These are phyloP conservation scores for Wilcoxina mikolae DNA, from an alignment of 495 filamentous ascomycete genomes.

Conservation along the genomic window DNA sequence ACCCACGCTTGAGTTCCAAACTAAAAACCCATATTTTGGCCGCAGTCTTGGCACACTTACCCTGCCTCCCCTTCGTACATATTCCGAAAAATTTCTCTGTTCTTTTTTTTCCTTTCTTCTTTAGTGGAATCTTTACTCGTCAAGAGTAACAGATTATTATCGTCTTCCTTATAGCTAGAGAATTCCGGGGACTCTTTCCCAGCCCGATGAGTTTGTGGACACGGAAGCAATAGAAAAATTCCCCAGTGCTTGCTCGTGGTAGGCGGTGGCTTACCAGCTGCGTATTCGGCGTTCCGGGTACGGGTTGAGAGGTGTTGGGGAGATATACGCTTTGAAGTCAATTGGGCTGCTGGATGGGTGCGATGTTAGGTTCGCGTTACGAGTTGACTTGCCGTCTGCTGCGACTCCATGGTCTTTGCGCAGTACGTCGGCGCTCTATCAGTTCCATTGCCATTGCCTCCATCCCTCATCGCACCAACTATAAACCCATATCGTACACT, in stretches of 20 bases:
- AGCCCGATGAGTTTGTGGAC: constrained; percentile 2
- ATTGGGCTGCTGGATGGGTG: neutral
- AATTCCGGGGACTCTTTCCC: neutral
- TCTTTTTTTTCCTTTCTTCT: neutral
- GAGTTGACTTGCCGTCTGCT: neutral
- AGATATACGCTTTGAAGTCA: neutral
- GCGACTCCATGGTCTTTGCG: neutral
- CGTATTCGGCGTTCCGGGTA: neutral
- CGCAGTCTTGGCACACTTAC: no score
- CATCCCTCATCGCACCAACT: no score
- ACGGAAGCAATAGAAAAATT: neutral
- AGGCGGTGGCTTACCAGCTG: constrained; percentile 5
- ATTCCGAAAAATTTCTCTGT: neutral
- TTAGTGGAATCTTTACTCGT: neutral
- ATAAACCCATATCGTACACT: no score
- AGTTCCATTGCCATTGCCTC: neutral
- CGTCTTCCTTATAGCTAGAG: constrained; percentile 5
- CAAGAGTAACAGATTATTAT: neutral
- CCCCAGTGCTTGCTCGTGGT: neutral
- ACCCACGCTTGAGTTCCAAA: no score
- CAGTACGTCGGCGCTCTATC: neutral
- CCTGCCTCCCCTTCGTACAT: neutral
- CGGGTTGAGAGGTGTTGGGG: neutral
- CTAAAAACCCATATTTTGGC: no score
- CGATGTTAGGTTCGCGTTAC: neutral